Evolutionary conservation across 2,329 filamentous ascomycete genomes (phyloP).

Genomic region (Scortechinia acanthostroma): DNA sequence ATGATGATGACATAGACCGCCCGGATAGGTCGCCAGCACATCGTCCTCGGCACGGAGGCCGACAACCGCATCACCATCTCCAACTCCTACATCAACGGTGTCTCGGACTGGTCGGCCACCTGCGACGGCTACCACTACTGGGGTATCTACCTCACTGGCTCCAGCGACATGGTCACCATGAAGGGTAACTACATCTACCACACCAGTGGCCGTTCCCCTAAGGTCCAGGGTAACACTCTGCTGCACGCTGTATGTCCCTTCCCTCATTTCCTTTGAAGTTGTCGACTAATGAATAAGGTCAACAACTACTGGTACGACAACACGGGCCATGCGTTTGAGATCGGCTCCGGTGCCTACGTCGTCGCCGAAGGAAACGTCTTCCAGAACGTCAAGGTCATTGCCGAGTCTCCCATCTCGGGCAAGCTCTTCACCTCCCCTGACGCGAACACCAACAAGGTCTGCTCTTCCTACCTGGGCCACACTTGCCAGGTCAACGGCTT

Average conservation of each 20-base stretch:
- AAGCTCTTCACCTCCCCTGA: constrained; percentile 20
- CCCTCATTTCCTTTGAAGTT: neutral
- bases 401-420: constrained; percentile 22
- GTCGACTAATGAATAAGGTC: constrained; percentile 12
- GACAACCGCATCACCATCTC: constrained; percentile 49
- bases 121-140: constrained; percentile 56
- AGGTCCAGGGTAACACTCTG: constrained; percentile 44
- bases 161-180: constrained; percentile 45
- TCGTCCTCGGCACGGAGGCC: constrained; percentile 44
- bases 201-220: constrained; percentile 46
- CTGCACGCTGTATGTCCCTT: constrained; percentile 34
- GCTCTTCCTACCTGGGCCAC: constrained; percentile 35
- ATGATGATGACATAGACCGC: constrained; percentile 29
- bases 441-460: constrained; percentile 25
- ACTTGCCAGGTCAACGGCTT: constrained; percentile 41
- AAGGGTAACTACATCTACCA: constrained; percentile 56
- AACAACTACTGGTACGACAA: constrained; percentile 56
- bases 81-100: constrained; percentile 51
- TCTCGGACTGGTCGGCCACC: constrained; percentile 41
- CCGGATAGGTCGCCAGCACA: constrained; percentile 50
- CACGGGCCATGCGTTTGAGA: constrained; percentile 49
- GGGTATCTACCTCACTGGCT: constrained; percentile 47
- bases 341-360: constrained; percentile 30
- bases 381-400: constrained; percentile 37
- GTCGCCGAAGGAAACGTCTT: constrained; percentile 51